Conservation (phyloP, 768 basidiomycete species). For the Suillus brevipes region DNA sequence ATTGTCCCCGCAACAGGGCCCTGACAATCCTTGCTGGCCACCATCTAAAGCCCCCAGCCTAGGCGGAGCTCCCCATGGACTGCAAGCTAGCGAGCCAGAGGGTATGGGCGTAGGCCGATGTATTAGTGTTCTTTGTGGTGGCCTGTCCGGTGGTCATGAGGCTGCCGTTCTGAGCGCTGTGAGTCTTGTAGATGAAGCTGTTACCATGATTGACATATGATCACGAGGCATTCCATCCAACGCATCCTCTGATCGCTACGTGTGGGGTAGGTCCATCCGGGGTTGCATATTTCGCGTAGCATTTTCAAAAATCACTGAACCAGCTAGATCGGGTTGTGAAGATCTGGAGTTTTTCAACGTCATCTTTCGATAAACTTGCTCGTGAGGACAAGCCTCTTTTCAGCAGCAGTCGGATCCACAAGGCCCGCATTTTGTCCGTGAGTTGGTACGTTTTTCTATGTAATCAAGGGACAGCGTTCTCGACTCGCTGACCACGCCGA, state of each 20-base stretch:
- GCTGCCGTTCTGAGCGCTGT: conserved; percentile 71
- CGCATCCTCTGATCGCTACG: conserved; percentile 67
- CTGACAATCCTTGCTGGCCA: conserved; percentile 61
- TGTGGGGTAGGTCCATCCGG: conserved; percentile 57
- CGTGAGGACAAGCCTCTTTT: conserved; percentile 80
- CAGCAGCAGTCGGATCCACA: conserved; percentile 65
- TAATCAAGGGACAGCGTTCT: neutral
- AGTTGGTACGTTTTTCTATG: conserved; percentile 47
- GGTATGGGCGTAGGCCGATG: conserved; percentile 62
- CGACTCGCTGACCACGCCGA: neutral
- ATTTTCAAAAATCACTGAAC: neutral
- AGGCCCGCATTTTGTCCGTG: conserved; percentile 62
- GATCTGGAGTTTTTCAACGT: conserved; percentile 64
- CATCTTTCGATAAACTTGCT: conserved; percentile 38
- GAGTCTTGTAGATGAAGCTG: conserved; percentile 18
- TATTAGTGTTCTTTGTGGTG: conserved; percentile 63
- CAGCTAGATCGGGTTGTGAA: conserved; percentile 76
- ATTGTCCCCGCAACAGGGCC: conserved; percentile 29
- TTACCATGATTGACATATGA: conserved; percentile 7
- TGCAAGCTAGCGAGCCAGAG: conserved; percentile 59
- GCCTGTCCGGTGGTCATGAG: conserved; percentile 70
- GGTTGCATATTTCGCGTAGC: neutral
- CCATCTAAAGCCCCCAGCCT: conserved; percentile 47
- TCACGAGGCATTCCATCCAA: conserved; percentile 65
- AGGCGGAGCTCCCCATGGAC: conserved; percentile 70